phyloP scores from a whole-genome alignment of 2,329 filamentous ascomycete species.

The Hypoxylon sp. region DNA sequence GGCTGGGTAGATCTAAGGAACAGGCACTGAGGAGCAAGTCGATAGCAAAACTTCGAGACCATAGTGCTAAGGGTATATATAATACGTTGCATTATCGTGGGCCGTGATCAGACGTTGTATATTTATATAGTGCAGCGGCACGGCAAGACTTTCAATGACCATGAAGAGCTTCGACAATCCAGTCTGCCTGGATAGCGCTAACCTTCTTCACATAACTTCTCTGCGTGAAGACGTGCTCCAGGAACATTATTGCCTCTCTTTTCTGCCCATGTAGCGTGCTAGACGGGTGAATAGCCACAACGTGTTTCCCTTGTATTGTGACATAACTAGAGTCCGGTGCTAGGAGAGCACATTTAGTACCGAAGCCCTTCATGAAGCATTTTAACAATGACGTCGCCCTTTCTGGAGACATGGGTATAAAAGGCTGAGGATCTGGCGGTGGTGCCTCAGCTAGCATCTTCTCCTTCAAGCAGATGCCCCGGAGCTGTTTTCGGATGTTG shows the following conservation, averaged over 20 bases:
- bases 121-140: no score
- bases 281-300: slow-evolving; percentile 73
- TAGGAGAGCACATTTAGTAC: slow-evolving; percentile 71
- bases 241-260: slow-evolving; percentile 76
- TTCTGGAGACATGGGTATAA: slow-evolving; percentile 68
- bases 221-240: slow-evolving; percentile 76
- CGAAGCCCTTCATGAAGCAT: slow-evolving; percentile 75
- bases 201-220: slow-evolving; percentile 78
- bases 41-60: no score
- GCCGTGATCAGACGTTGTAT: no score
- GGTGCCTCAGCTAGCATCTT: slow-evolving; percentile 64
- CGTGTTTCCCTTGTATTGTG: slow-evolving; percentile 71
- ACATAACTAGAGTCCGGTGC: slow-evolving; percentile 73
- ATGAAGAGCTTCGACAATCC: slow-evolving; percentile 67
- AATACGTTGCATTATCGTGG: no score
- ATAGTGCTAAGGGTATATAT: no score
- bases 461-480: slow-evolving; percentile 68
- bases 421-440: slow-evolving; percentile 68
- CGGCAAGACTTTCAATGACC: background rate
- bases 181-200: slow-evolving; percentile 71
- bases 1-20: no score
- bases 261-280: slow-evolving; percentile 75
- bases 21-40: background rate
- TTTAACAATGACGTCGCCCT: slow-evolving; percentile 68
- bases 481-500: slow-evolving; percentile 73